Evolutionary conservation across 345 rosid genomes (phyloP), one percentile per base, ranked within the genome.

Genomic region (Melastoma malabathricum): DNA sequence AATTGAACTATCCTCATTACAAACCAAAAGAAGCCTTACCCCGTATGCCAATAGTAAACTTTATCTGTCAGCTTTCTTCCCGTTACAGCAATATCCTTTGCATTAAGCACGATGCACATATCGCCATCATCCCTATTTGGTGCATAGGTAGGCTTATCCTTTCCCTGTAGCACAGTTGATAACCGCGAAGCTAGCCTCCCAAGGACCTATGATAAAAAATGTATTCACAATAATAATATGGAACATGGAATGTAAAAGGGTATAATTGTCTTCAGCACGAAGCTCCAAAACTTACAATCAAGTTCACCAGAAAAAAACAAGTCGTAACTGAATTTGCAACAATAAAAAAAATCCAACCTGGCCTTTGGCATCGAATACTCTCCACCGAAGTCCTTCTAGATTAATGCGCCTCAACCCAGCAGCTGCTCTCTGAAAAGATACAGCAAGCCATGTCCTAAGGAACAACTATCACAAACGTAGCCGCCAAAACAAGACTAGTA

Each of bases 311-410:
- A 31, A 15, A 22, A 22, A 22, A 15, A 10, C 3, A 38, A 18
- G 13, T 10, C 25, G 41, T 34, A 55, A 1, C 31, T 15, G 15
- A 34, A 23, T 44, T 47, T 46, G 56, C 18, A 46, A 46, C 20
- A 62, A 15, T 13, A 2, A 19, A 19, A 44, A 41, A 44, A 31
- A 2, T 31, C 59, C 51, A 66, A 92, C 99, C 90, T 93, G 94
- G 74, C 89, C 99, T 69, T 78, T 85, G 46, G 99, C 99, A 83
- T 93, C 99, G 60, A 93, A 93, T 10, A 93, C 95, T 62, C 78
- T 75, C 99, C 99, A 93, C 5, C 95, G 71, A 52, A 93, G 75
- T 56, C 99, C 99, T 51, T 93, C 99, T 29, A 93, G 74, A 69
- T 85, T 71, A 60, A 88, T 93, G 54, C 95, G 83, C 73, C 73